phyloP scores from a whole-genome alignment of 805 yeast genomes.

The Monosporozyma aerobia region DNA sequence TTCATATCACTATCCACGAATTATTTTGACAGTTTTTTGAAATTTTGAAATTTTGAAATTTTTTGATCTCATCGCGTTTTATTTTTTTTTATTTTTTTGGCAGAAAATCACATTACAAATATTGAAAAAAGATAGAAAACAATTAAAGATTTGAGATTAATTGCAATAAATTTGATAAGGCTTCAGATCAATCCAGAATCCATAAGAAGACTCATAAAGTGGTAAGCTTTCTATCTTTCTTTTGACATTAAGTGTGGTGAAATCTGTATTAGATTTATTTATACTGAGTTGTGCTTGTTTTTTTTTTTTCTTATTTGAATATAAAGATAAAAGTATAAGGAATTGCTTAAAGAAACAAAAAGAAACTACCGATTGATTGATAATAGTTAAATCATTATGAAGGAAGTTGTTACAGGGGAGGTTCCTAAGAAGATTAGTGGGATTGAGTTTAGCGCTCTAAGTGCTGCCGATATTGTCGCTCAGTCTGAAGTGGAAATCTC shows the following conservation, averaged over 20 bases:
- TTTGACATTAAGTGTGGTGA: neutral
- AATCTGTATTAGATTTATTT: neutral
- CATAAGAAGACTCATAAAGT: neutral
- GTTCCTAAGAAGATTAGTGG: conserved; percentile 89
- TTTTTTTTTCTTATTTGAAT: neutral
- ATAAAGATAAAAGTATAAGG: neutral
- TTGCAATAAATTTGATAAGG: no score
- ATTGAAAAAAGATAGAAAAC: neutral
- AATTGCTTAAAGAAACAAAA: neutral
- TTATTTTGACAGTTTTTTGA: neutral
- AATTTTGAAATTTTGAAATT: neutral
- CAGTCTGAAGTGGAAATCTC: conserved; percentile 92
- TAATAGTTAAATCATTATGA: conserved; percentile 15
- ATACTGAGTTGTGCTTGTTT: neutral
- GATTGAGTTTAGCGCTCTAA: conserved; percentile 85
- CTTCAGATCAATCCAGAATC: no score
- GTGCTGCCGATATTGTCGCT: conserved; percentile 81
- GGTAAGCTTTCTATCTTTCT: neutral
- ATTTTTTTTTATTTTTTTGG: neutral
- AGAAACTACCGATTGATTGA: neutral
- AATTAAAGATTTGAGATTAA: neutral
- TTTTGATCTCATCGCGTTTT: conserved; percentile 1
- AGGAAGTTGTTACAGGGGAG: conserved; percentile 47
- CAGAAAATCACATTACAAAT: neutral
- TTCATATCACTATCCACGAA: neutral